Evolutionary conservation across 2,329 filamentous ascomycete species (phyloP).

Genomic region (Plenodomus lindquistii): DNA sequence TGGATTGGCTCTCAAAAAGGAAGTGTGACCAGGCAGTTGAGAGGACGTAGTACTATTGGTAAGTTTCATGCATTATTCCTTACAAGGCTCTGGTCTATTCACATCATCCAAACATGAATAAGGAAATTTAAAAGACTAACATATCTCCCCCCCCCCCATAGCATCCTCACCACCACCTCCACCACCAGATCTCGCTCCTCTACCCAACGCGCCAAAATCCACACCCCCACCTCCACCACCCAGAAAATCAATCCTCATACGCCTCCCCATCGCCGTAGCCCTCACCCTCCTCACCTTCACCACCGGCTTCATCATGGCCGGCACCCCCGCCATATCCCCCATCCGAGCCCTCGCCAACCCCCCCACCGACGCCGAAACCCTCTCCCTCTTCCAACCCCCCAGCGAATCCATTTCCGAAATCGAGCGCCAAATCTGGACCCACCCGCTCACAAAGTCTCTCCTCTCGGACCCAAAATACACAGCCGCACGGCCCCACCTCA

Average conservation of each 20-base stretch:
- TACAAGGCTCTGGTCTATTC: no score
- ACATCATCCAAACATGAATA: no score
- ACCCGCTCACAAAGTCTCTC: slow-evolving; percentile 73
- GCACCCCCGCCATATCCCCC: slow-evolving; percentile 56
- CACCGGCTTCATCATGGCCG: slow-evolving; percentile 62
- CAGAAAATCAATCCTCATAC: slow-evolving; percentile 31
- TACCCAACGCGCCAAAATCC: background rate
- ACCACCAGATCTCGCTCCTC: slow-evolving; percentile 1
- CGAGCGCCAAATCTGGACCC: slow-evolving; percentile 73
- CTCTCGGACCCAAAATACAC: slow-evolving; percentile 67
- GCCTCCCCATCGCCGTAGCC: slow-evolving; percentile 52
- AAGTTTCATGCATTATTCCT: slow-evolving; percentile 7
- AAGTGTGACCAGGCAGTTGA: slow-evolving; percentile 5
- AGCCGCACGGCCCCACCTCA: slow-evolving; percentile 84
- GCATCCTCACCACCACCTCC: slow-evolving; percentile 12
- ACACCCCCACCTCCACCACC: slow-evolving; percentile 2
- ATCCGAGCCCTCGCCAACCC: slow-evolving; percentile 57
- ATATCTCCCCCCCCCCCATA: background rate
- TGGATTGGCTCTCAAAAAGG: background rate
- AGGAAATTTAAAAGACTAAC: no score
- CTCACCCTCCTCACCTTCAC: slow-evolving; percentile 54
- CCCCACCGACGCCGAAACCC: slow-evolving; percentile 72
- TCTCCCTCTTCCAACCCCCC: slow-evolving; percentile 66
- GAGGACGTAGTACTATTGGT: slow-evolving; percentile 22
- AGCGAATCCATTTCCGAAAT: slow-evolving; percentile 58